Conservation (phyloP, 805 yeast genomes). For the Saccharomycopsis malanga region DNA sequence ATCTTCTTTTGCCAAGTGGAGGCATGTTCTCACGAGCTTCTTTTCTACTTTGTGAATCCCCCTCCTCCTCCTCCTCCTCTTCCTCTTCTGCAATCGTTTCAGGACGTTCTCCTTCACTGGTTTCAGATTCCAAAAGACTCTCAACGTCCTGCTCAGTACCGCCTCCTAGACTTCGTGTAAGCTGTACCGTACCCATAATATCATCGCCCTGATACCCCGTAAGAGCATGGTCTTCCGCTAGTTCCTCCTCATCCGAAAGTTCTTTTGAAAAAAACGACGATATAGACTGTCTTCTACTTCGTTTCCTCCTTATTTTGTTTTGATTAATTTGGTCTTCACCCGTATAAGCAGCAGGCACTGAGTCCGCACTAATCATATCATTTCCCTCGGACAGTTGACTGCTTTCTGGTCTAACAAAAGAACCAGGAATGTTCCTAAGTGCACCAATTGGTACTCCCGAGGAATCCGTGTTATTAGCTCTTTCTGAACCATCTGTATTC, state of each 20-base stretch:
- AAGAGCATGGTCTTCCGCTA: background rate
- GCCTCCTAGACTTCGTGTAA: background rate
- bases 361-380: too few species aligned
- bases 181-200: constrained; percentile 4
- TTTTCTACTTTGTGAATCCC: too few species aligned
- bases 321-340: too few species aligned
- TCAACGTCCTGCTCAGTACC: background rate
- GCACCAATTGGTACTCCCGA: too few species aligned
- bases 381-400: too few species aligned
- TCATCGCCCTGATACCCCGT: background rate
- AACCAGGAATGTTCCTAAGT: too few species aligned
- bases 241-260: background rate
- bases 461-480: too few species aligned
- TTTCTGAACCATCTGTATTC: too few species aligned
- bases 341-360: too few species aligned
- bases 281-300: background rate
- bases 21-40: background rate
- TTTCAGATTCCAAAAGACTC: background rate
- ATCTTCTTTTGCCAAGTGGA: background rate
- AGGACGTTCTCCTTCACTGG: background rate
- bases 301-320: too few species aligned
- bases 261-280: background rate
- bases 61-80: background rate
- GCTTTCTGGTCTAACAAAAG: too few species aligned
- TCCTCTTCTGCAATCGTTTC: background rate